phyloP scores from a whole-genome alignment of 2,329 filamentous ascomycete species.

The Aspergillus floridensis region DNA sequence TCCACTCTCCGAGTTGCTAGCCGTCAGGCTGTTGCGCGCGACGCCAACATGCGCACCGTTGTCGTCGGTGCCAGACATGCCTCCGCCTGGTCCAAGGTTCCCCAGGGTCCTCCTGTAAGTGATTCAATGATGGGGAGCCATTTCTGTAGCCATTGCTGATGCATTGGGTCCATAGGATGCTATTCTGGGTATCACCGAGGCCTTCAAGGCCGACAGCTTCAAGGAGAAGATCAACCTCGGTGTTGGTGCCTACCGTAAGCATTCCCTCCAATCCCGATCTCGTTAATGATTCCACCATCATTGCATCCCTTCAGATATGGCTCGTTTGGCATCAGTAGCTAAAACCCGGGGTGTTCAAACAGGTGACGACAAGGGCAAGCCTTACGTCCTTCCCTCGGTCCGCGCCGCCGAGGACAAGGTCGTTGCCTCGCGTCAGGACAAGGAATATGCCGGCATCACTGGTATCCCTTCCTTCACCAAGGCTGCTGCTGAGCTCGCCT shows the following conservation, averaged over 20 bases:
- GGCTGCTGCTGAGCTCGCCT: conserved; percentile 85
- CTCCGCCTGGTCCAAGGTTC: conserved; percentile 87
- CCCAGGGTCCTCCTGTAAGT: conserved; percentile 90
- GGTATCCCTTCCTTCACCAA: conserved; percentile 92
- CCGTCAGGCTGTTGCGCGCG: conserved; percentile 40
- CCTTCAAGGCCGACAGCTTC: conserved; percentile 95
- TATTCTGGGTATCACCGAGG: conserved; percentile 74
- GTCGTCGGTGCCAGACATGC: conserved; percentile 56
- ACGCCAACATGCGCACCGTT: conserved; percentile 39
- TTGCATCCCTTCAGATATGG: neutral
- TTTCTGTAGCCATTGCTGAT: conserved; percentile 23
- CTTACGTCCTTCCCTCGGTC: conserved; percentile 94
- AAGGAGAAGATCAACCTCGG: conserved; percentile 97
- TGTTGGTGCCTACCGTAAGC: conserved; percentile 87
- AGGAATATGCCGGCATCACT: conserved; percentile 98
- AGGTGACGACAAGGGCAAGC: conserved; percentile 91
- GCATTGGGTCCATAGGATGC: conserved; percentile 36
- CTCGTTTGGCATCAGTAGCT: neutral
- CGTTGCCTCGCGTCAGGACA: conserved; percentile 74
- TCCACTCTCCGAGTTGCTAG: conserved; percentile 47
- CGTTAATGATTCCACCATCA: neutral
- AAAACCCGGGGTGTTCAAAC: neutral
- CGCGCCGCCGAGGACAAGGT: conserved; percentile 84
- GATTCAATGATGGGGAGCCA: conserved; percentile 9
- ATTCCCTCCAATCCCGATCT: neutral